Evolutionary conservation across 768 basidiomycete genomes (phyloP).

Genomic region (Butyriboletus loyo): DNA sequence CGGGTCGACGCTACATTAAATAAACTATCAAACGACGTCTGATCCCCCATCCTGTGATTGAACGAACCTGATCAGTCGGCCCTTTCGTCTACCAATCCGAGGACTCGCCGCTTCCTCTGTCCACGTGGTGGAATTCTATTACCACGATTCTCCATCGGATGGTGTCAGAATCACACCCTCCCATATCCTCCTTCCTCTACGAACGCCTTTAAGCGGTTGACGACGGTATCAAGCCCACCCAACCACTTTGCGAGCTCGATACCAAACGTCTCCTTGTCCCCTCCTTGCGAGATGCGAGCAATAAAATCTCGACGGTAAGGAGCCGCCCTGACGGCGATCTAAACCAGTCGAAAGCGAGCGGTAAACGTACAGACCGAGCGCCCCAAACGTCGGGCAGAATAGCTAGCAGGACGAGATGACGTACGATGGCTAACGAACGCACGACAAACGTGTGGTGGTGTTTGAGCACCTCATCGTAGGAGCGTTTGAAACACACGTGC

Average conservation of each 20-base stretch:
- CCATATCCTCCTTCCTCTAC: constrained; percentile 56
- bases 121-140: constrained; percentile 19
- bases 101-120: neutral
- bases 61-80: too few species aligned
- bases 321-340: constrained; percentile 65
- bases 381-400: neutral
- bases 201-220: constrained; percentile 49
- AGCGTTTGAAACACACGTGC: constrained; percentile 64
- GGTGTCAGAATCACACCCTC: constrained; percentile 39
- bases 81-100: neutral
- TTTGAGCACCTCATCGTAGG: constrained; percentile 65
- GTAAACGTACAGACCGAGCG: neutral
- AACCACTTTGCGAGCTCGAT: constrained; percentile 62
- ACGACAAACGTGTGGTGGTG: constrained; percentile 69
- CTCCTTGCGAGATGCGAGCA: constrained; percentile 58
- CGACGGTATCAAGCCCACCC: constrained; percentile 53
- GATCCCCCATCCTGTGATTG: too few species aligned
- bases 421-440: constrained; percentile 43
- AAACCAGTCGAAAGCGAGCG: neutral
- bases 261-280: constrained; percentile 57
- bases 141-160: constrained; percentile 21
- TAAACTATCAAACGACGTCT: too few species aligned
- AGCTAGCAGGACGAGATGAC: constrained; percentile 8
- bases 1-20: too few species aligned
- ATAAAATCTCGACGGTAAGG: constrained; percentile 64